phyloP scores from a whole-genome alignment of 2,329 filamentous ascomycete species.

The Calonectria crousiana region DNA sequence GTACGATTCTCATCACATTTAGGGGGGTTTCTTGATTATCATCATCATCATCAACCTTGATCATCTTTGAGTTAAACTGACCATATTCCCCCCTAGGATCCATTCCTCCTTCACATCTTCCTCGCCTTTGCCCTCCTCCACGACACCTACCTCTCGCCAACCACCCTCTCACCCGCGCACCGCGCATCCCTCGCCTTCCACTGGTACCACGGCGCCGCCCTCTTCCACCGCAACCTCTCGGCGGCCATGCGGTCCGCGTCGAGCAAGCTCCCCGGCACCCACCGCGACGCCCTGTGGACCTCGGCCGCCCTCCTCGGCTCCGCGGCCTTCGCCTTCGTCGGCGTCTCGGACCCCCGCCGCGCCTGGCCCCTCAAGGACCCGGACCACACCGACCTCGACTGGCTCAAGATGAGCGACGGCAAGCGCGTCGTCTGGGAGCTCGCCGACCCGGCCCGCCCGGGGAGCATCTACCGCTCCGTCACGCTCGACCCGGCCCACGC shows the following conservation, averaged over 20 bases:
- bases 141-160: constrained; percentile 56
- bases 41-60: no score
- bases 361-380: constrained; percentile 68
- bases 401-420: constrained; percentile 68
- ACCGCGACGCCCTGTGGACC: constrained; percentile 62
- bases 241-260: constrained; percentile 38
- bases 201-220: constrained; percentile 58
- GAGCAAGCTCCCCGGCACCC: constrained; percentile 46
- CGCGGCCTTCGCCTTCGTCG: constrained; percentile 58
- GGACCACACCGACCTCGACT: constrained; percentile 62
- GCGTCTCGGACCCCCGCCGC: constrained; percentile 55
- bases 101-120: constrained; percentile 67
- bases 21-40: no score
- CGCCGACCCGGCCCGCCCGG: constrained; percentile 59
- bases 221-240: constrained; percentile 58
- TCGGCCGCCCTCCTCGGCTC: constrained; percentile 60
- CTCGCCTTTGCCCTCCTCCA: constrained; percentile 66
- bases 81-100: constrained; percentile 50
- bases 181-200: constrained; percentile 56
- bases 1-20: no score
- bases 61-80: constrained; percentile 11
- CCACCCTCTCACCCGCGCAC: constrained; percentile 37
- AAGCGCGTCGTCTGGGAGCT: constrained; percentile 67
- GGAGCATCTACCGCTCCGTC: constrained; percentile 59
- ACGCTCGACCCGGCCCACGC: constrained; percentile 14